Evolutionary conservation across 2,329 filamentous ascomycete species (phyloP).

Genomic region (Aspergillus quadricinctus): DNA sequence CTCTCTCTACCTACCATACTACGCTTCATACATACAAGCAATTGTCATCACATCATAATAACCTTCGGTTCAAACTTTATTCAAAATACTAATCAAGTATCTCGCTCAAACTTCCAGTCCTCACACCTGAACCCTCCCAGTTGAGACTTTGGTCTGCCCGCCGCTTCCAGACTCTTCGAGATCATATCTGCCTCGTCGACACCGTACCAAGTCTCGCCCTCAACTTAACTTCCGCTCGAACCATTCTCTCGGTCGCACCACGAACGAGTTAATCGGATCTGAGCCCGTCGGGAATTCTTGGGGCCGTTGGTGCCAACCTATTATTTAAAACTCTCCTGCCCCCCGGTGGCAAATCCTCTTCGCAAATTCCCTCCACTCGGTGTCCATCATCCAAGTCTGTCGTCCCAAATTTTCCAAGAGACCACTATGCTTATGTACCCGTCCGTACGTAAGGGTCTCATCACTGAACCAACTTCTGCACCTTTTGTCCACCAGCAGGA

Average conservation of each 20-base stretch:
- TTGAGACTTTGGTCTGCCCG: constrained; percentile 1
- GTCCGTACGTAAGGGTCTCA: constrained; percentile 39
- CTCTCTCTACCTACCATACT: not conserved
- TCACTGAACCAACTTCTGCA: constrained; percentile 31
- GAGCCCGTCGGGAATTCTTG: constrained; percentile 21
- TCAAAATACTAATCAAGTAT: not conserved
- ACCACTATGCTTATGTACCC: constrained; percentile 39
- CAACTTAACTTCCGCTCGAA: constrained; percentile 11
- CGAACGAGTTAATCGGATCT: constrained; percentile 23
- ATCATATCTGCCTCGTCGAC: constrained; percentile 2
- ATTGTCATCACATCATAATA: not conserved
- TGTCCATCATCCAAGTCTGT: constrained; percentile 18
- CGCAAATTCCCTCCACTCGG: constrained; percentile 13
- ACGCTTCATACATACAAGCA: not conserved
- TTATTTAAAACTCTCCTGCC: constrained; percentile 26
- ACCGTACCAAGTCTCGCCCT: constrained; percentile 6
- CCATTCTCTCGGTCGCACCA: constrained; percentile 14
- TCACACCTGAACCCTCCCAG: constrained; percentile 2
- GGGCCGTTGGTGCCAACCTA: constrained; percentile 19
- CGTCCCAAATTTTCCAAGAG: constrained; percentile 21
- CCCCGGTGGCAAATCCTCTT: constrained; percentile 25
- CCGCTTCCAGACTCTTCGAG: constrained; percentile 29
- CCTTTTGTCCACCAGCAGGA: constrained; percentile 25
- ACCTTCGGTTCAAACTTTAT: not conserved
- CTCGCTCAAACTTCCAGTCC: not conserved